Evolutionary conservation across 352 stramenopile species (phyloP).

Genomic region (Phytophthora capsici): DNA sequence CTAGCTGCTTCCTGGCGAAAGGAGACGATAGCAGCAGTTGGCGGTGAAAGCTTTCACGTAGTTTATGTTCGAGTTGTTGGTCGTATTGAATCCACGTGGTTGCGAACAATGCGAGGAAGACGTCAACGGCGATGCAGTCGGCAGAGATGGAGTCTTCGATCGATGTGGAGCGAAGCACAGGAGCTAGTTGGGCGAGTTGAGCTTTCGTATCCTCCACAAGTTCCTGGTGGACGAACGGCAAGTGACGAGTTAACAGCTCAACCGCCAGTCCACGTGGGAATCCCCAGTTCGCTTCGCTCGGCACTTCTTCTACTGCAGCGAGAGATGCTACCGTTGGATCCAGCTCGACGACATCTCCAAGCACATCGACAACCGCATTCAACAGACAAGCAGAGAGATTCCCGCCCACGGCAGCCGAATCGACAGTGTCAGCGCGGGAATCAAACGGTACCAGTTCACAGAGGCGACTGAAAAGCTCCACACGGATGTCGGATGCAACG

Average conservation of each 20-base stretch:
- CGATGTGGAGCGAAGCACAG: constrained; percentile 11
- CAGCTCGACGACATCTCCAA: constrained; percentile 72
- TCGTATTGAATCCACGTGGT: constrained; percentile 58
- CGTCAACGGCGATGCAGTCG: constrained; percentile 47
- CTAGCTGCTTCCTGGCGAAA: constrained; percentile 26
- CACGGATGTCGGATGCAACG: constrained; percentile 43
- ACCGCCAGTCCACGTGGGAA: constrained; percentile 39
- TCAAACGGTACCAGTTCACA: constrained; percentile 68
- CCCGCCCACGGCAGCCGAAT: constrained; percentile 15
- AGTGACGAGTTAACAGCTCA: constrained; percentile 49
- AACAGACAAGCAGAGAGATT: constrained; percentile 54
- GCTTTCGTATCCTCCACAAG: constrained; percentile 17
- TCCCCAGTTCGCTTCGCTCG: constrained; percentile 37
- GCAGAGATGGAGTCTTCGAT: constrained; percentile 10
- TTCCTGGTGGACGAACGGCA: constrained; percentile 36
- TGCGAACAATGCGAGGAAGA: constrained; percentile 56
- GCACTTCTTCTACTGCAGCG: constrained; percentile 39
- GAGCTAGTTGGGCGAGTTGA: constrained; percentile 10
- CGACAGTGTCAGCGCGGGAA: not conserved
- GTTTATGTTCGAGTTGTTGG: constrained; percentile 41
- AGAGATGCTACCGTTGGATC: constrained; percentile 44
- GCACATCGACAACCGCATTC: constrained; percentile 58
- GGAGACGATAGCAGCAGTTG: constrained; percentile 45
- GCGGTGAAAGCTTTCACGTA: constrained; percentile 56
- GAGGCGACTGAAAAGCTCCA: constrained; percentile 62